These are phyloP conservation scores for Ogataea haglerorum DNA, from an alignment of 805 yeast genomes.

Conservation along the genomic window DNA sequence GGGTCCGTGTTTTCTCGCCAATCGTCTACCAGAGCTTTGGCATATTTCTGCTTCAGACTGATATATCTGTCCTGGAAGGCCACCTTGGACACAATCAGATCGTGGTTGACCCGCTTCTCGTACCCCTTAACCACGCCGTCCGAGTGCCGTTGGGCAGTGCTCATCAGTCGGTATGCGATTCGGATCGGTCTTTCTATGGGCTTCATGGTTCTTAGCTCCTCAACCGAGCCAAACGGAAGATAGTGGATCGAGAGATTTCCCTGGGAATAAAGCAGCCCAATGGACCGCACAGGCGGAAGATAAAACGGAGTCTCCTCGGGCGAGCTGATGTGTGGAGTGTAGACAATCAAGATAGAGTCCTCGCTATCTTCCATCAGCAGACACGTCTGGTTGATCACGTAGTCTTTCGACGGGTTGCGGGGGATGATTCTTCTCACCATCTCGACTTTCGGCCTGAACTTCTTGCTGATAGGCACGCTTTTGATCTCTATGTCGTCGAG, in stretches of 20 bases:
- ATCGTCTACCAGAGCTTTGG: conserved; percentile 64
- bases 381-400: conserved; percentile 83
- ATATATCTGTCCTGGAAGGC: conserved; percentile 82
- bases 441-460: conserved; percentile 40
- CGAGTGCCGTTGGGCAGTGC: conserved; percentile 82
- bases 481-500: conserved; percentile 43
- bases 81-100: conserved; percentile 76
- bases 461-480: conserved; percentile 30
- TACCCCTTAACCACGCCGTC: conserved; percentile 81
- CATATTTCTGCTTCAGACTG: conserved; percentile 75
- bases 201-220: conserved; percentile 33
- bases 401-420: conserved; percentile 83
- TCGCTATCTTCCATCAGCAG: conserved; percentile 39
- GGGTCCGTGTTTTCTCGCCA: conserved; percentile 98
- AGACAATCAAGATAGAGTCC: conserved; percentile 56
- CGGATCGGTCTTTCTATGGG: conserved; percentile 65
- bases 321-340: conserved; percentile 67
- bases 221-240: conserved; percentile 49
- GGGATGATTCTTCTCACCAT: conserved; percentile 87
- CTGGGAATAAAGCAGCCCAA: conserved; percentile 59
- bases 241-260: conserved; percentile 67
- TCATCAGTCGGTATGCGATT: conserved; percentile 74
- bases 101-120: conserved; percentile 85
- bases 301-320: conserved; percentile 76
- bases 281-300: conserved; percentile 79